These are phyloP conservation scores for Mrakia hoshinonis DNA, from an alignment of 768 basidiomycete genomes.

Conservation along the genomic window DNA sequence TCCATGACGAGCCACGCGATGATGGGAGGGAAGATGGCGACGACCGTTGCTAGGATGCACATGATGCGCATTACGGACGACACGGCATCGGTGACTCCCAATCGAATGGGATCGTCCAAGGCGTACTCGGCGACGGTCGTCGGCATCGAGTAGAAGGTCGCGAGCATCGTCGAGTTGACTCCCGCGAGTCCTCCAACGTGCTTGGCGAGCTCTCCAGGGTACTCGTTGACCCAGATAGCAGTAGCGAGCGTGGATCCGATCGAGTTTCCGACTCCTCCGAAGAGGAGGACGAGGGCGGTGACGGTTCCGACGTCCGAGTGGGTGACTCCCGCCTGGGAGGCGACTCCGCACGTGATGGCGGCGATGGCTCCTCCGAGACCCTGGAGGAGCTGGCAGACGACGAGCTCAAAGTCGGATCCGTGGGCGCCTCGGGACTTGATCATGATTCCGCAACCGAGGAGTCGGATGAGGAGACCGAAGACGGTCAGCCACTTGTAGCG, in stretches of 20 bases:
- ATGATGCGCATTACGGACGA: slow-evolving; percentile 45
- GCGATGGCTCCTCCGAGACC: slow-evolving; percentile 58
- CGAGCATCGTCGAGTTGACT: slow-evolving; percentile 42
- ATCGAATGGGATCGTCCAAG: slow-evolving; percentile 52
- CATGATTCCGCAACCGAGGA: slow-evolving; percentile 48
- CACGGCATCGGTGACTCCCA: slow-evolving; percentile 51
- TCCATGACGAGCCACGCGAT: slow-evolving; percentile 55
- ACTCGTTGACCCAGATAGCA: slow-evolving; percentile 56
- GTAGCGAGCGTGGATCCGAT: slow-evolving; percentile 62
- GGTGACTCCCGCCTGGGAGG: slow-evolving; percentile 57
- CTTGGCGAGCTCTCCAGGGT: slow-evolving; percentile 55
- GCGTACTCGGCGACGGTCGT: slow-evolving; percentile 45
- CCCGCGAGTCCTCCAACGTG: slow-evolving; percentile 49
- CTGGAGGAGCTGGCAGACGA: slow-evolving; percentile 62
- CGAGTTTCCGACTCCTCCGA: slow-evolving; percentile 49
- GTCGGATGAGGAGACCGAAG: slow-evolving; percentile 52
- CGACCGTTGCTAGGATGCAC: slow-evolving; percentile 51
- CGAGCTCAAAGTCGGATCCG: slow-evolving; percentile 43
- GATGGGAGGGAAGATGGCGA: slow-evolving; percentile 53
- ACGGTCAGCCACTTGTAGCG: slow-evolving; percentile 46
- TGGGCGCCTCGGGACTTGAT: slow-evolving; percentile 59
- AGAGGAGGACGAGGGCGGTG: slow-evolving; percentile 38
- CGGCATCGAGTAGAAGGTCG: slow-evolving; percentile 52
- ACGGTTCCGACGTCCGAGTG: slow-evolving; percentile 60
- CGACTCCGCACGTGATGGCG: slow-evolving; percentile 46